Base-by-base conservation (phyloP, 371 early-diverging fungal genomes). In the Mortierella sp. region DNA sequence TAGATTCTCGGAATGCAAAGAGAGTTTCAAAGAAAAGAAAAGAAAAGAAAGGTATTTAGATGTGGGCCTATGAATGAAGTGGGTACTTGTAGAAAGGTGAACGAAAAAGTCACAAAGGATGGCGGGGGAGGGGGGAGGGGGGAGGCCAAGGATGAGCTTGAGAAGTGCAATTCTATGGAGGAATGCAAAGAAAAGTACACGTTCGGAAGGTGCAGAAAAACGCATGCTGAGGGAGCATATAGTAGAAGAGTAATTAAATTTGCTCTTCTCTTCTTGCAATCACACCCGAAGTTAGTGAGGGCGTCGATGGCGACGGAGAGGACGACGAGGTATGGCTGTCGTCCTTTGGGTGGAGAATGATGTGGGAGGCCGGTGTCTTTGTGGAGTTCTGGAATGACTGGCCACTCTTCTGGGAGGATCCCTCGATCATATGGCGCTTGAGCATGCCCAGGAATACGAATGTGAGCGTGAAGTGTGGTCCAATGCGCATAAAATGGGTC, bases 391-490 rank as follows among this genome's bases (percentile, higher is more conserved):
- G 14, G 48, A 8, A 21, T n/a, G n/a, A n/a, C n/a, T n/a, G n/a
- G 48, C 34, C 12, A 9, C 37, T 47, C 9, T 37, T n/a, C 26
- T 34, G 49, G 5, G 56, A 11, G 6, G 67, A 58, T 32, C 75
- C 75, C 42, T 76, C 78, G 19, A 76, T 61, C 19, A 76, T n/a
- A 1, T 70, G 66, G 19, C 78, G 60, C 51, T 76, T 76, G 26
- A 76, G 62, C 78, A 76, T 81, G 51, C 88, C 90, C 55, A 89
- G 52, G 69, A 90, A 89, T 31, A 87, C 85, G 59, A 88, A 90
- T 2, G 88, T 88, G 27, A 89, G 76, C 49, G 89, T 89, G 56
- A 91, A 91, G 59, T 91, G 91, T 49, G 91, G 91, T 7, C 91
- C 91, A 49, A 91, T 91, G 28, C 91, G 82, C 71, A 91, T 78